Base-by-base conservation (phyloP, 108 stramenopile genomes). In the Skeletonema potamos region DNA sequence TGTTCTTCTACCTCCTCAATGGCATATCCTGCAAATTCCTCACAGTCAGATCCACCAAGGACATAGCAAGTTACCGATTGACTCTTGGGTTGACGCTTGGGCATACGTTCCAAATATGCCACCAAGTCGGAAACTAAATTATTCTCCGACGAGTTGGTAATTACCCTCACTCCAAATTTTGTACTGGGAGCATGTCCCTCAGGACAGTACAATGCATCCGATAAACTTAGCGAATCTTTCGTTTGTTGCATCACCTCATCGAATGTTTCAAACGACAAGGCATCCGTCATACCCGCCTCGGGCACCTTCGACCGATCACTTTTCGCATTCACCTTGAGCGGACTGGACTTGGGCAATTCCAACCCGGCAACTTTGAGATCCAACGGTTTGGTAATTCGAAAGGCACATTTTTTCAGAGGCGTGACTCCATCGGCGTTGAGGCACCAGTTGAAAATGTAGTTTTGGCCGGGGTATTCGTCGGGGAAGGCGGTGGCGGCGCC, bases 391-490 rank as follows among this genome's bases (percentile, higher is more conserved):
- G 88, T 89, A 65, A 94, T 94, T 6, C 93, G 93, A 64, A 92
- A 94, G 43, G 93, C 91, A 27, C 82, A 75, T 62, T 87, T 84
- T 66, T 92, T 89, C 15, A 92, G 73, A n/a, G 90, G 90, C 1
- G 93, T 92, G 43, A 94, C 89, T 15, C 93, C 93, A 67, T 94
- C 93, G 64, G 84, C 87, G 60, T 92, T 90, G 66, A 94, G 85
- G 59, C 76, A 77, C 93, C 93, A 94, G 79, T 94, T 94, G 89
- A 94, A 94, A 17, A 77, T 84, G 77, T 94, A 94, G 59, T 85
- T 84, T 66, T 89, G 89, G 33, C 93, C 93, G 43, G 93, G 93
- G 48, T 86, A 89, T 82, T 94, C 93, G 73, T 94, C 82, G 28
- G 91, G 93, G 78, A 89, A 88, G 13, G 77, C 73, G 18, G 54